phyloP scores from a whole-genome alignment of 192 early-diverging fungal species.

The Gryganskiella cystojenkinii region DNA sequence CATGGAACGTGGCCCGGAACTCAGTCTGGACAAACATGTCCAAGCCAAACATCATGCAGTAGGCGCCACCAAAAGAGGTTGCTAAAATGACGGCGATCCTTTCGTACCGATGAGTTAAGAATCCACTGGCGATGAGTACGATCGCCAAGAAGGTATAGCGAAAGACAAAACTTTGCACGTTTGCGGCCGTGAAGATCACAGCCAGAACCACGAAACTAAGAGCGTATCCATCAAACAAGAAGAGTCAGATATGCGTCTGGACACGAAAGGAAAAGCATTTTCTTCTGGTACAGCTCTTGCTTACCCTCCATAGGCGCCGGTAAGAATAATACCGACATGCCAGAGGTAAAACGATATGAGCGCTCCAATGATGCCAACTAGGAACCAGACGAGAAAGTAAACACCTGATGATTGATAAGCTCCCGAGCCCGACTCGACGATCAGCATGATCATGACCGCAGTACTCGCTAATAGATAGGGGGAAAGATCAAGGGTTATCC shows the following conservation, averaged over 20 bases:
- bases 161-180: conserved; percentile 23
- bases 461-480: conserved; percentile 56
- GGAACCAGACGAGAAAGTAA: conserved; percentile 51
- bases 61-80: conserved; percentile 51
- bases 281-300: background rate
- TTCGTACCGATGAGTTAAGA: conserved; percentile 39
- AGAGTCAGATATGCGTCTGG: background rate
- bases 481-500: background rate
- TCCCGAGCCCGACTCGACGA: conserved; percentile 26
- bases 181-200: conserved; percentile 36
- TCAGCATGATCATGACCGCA: conserved; percentile 51
- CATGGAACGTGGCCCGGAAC: conserved; percentile 44
- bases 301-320: conserved; percentile 49
- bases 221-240: background rate
- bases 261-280: background rate
- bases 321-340: conserved; percentile 55
- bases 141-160: conserved; percentile 33
- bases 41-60: conserved; percentile 51
- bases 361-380: conserved; percentile 37
- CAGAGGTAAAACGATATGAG: conserved; percentile 45
- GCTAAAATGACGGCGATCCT: conserved; percentile 41
- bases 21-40: conserved; percentile 52
- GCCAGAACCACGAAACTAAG: conserved; percentile 44
- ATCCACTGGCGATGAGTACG: conserved; percentile 24
- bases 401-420: conserved; percentile 26